phyloP scores from a whole-genome alignment of 805 yeast species.

The Monosporozyma servazzii region DNA sequence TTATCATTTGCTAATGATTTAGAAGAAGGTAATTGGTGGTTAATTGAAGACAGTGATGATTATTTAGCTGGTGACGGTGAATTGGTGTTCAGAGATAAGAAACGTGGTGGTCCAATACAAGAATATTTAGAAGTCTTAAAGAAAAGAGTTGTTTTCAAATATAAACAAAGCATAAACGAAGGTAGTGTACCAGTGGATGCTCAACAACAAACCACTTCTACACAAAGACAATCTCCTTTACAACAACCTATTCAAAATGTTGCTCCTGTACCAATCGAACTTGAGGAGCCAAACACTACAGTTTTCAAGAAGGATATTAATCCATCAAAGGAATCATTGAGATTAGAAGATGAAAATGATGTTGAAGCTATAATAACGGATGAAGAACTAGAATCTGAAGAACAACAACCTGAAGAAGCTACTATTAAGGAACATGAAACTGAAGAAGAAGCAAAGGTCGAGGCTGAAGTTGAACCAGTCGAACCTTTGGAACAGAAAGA shows the following conservation, averaged over 20 bases:
- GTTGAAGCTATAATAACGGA: conserved; percentile 8
- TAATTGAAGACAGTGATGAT: conserved; percentile 59
- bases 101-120: conserved; percentile 38
- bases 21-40: conserved; percentile 70
- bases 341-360: conserved; percentile 5
- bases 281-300: not conserved
- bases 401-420: conserved; percentile 6
- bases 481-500: conserved; percentile 1
- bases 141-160: conserved; percentile 23
- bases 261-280: not conserved
- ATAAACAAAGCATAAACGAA: conserved; percentile 5
- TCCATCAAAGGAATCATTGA: not conserved
- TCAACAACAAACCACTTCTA: not conserved
- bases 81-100: conserved; percentile 57
- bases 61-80: conserved; percentile 67
- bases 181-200: not conserved
- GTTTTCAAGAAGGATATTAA: not conserved
- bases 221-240: not conserved
- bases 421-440: not conserved
- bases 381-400: conserved; percentile 5
- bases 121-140: conserved; percentile 35
- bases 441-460: conserved; percentile 1
- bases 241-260: not conserved
- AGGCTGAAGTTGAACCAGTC: not conserved
- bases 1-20: conserved; percentile 77